Evolutionary conservation across 352 stramenopile genomes (phyloP).

Genomic region (Pythium utonaiense): DNA sequence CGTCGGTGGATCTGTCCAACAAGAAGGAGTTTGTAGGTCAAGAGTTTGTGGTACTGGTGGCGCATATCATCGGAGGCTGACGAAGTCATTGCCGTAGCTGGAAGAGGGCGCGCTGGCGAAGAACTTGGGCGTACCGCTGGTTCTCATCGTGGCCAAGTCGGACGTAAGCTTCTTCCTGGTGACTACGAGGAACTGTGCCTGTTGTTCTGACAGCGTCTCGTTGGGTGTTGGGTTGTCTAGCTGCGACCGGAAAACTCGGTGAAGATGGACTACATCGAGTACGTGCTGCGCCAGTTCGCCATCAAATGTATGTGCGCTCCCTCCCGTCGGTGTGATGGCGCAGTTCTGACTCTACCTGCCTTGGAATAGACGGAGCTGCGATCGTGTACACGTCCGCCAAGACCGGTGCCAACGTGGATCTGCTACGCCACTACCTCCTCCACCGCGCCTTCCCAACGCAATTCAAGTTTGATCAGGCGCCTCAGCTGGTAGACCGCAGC

Average conservation of each 20-base stretch:
- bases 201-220: no score
- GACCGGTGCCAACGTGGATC: slow-evolving; percentile 66
- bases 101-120: slow-evolving; percentile 74
- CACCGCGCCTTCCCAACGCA: slow-evolving; percentile 61
- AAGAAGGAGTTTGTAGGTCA: slow-evolving; percentile 64
- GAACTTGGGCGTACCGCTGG: slow-evolving; percentile 71
- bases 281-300: slow-evolving; percentile 68
- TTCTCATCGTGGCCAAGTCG: slow-evolving; percentile 72
- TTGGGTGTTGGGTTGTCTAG: slow-evolving; percentile 23
- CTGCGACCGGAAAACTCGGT: slow-evolving; percentile 73
- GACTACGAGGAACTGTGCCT: no score
- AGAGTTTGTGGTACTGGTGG: not conserved
- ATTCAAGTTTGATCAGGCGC: slow-evolving; percentile 64
- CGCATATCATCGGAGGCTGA: not conserved
- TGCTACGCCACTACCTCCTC: slow-evolving; percentile 71
- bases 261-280: slow-evolving; percentile 87
- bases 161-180: slow-evolving; percentile 36
- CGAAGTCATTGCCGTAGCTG: slow-evolving; percentile 32
- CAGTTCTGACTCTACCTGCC: not conserved
- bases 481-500: slow-evolving; percentile 71
- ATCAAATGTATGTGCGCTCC: slow-evolving; percentile 73
- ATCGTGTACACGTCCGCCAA: slow-evolving; percentile 83
- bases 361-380: slow-evolving; percentile 65
- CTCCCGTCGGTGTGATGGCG: no score
- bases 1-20: slow-evolving; percentile 50